Conservation (phyloP, 371 early-diverging fungal genomes). For the Mucor sp. region DNA sequence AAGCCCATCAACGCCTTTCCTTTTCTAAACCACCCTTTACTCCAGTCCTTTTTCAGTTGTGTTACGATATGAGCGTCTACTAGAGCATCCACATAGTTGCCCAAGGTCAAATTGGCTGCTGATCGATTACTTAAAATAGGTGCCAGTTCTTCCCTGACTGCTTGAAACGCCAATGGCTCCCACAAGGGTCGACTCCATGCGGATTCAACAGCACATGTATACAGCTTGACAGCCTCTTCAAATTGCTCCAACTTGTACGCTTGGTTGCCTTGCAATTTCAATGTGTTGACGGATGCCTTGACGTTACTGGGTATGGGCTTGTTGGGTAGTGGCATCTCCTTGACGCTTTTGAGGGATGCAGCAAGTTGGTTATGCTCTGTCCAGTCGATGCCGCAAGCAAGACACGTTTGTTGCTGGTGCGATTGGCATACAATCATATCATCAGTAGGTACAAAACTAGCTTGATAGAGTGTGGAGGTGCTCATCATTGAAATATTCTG, state of each 20-base stretch:
- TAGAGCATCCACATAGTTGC: slow-evolving; percentile 67
- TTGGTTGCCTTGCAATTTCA: slow-evolving; percentile 73
- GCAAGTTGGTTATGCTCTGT: slow-evolving; percentile 52
- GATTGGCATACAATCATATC: slow-evolving; percentile 44
- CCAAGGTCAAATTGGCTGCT: slow-evolving; percentile 62
- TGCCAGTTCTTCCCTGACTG: slow-evolving; percentile 66
- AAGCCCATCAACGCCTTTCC: slow-evolving; percentile 72
- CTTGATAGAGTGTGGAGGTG: not conserved
- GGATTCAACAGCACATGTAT: slow-evolving; percentile 66
- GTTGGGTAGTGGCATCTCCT: slow-evolving; percentile 67
- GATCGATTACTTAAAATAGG: slow-evolving; percentile 72
- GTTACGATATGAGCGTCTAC: slow-evolving; percentile 76
- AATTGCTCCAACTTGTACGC: slow-evolving; percentile 63
- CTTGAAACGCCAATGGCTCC: slow-evolving; percentile 63
- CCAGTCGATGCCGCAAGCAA: slow-evolving; percentile 48
- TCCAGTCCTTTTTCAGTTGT: slow-evolving; percentile 67
- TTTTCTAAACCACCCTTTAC: slow-evolving; percentile 78
- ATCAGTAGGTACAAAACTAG: not conserved
- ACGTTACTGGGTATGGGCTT: slow-evolving; percentile 52
- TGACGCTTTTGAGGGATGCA: slow-evolving; percentile 41
- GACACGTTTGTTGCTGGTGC: slow-evolving; percentile 51
- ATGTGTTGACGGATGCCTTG: slow-evolving; percentile 57
- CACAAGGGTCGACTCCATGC: slow-evolving; percentile 72
- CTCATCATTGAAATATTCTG: not conserved
- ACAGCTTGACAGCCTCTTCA: slow-evolving; percentile 65